Conservation (phyloP, 768 basidiomycete species). For the Chalciporus sphaerocephalus region DNA sequence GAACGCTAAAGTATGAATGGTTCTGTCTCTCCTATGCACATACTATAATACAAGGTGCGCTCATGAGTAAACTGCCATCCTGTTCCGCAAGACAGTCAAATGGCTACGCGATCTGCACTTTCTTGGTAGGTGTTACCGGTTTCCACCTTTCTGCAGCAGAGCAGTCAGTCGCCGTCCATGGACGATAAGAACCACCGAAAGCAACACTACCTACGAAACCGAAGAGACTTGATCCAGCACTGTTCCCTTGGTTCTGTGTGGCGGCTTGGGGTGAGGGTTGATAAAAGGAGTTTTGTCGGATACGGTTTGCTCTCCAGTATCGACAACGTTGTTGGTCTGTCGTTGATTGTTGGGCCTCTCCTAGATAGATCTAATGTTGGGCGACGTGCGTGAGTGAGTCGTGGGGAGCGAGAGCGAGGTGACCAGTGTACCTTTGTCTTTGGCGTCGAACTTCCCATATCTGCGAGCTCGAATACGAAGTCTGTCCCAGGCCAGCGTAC, state of each 20-base stretch:
- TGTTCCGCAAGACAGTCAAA: no score
- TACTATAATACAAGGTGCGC: neutral
- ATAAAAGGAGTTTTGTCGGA: conserved; percentile 28
- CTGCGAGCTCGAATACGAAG: conserved; percentile 24
- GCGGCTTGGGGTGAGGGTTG: conserved; percentile 19
- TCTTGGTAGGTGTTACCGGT: conserved; percentile 15
- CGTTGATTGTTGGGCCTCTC: conserved; percentile 21
- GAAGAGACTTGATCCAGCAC: conserved; percentile 16
- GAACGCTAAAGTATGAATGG: neutral
- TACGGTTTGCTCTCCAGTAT: conserved; percentile 30
- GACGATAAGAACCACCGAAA: neutral
- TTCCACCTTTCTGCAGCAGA: conserved; percentile 24
- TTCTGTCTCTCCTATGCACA: neutral
- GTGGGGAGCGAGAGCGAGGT: no score
- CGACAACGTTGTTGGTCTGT: conserved; percentile 26
- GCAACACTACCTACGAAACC: conserved; percentile 19
- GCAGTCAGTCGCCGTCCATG: neutral
- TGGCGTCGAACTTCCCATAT: conserved; percentile 23
- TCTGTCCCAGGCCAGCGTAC: conserved; percentile 30
- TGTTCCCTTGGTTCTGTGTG: conserved; percentile 8
- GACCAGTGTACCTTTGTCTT: conserved; percentile 33
- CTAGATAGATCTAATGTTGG: conserved; percentile 17
- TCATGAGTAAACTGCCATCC: no score
- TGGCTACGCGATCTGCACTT: conserved; percentile 17
- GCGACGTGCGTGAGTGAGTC: neutral